Conservation (phyloP, 2,329 filamentous ascomycete genomes). For the Arthroderma sp. region DNA sequence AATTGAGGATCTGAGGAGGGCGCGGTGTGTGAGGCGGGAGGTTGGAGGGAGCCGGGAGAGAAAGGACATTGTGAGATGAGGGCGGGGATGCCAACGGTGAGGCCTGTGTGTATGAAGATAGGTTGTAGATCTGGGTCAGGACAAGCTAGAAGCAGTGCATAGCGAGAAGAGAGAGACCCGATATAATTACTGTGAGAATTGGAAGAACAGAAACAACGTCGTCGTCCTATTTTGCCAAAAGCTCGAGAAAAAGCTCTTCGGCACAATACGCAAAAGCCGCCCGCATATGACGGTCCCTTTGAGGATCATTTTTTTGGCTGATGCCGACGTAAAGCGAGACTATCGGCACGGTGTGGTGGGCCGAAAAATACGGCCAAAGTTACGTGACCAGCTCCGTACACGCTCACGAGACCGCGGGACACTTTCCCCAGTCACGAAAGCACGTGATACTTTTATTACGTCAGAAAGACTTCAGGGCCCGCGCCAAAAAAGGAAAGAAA, state of each 20-base stretch:
- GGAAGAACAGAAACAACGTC: no score
- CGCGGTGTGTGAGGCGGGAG: constrained; percentile 10
- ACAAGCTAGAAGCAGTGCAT: no score
- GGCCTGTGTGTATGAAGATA: neutral
- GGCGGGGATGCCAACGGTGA: neutral
- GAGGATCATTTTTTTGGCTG: neutral
- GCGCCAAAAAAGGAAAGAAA: no score
- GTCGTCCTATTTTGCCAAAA: no score
- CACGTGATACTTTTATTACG: constrained; percentile 3
- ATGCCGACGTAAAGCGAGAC: constrained; percentile 6
- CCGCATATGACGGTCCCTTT: no score
- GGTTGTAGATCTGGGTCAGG: no score
- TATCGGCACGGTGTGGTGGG: neutral
- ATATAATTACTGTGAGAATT: no score
- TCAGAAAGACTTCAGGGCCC: neutral
- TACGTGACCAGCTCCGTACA: neutral
- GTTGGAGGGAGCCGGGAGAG: constrained; percentile 9
- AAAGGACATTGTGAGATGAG: constrained; percentile 7
- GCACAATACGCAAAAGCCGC: no score
- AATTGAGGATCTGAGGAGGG: constrained; percentile 8
- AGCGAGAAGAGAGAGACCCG: no score
- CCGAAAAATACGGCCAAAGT: neutral
- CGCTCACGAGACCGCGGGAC: neutral
- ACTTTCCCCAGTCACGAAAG: no score
- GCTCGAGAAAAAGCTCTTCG: no score